Evolutionary conservation across 176 grass and related monocot species (phyloP), one percentile per base, ranked within the genome.

Genomic region (Melocanna baccifera): DNA sequence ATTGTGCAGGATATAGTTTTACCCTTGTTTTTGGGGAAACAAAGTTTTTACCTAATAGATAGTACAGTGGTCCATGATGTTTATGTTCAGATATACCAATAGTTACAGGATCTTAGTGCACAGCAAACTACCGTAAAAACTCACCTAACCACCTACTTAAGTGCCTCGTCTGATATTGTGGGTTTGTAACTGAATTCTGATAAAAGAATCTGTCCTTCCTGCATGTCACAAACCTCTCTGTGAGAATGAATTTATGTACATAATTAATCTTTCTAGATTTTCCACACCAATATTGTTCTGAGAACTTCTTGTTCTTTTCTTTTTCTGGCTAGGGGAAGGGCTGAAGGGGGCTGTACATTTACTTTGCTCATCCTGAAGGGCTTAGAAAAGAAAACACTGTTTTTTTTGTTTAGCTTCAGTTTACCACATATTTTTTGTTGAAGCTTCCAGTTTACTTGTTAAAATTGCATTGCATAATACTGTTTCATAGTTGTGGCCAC

Each of bases 1-100:
- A 69, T 34, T 85, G 30, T 85, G 22, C 29, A n/a, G 51, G 30
- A 43, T 81, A 71, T 20, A 48, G 28, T 26, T 58, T 47, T 74
- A 16, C 11, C 76, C 7, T 57, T 71, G 29, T 66, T 88, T 32
- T 4, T 13, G 37, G 12, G 23, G 40, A 62, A 69, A 68, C 20
- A 28, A 79, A 82, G 43, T n/a, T 4, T 23, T 70, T 42, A 2
- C 16, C 34, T 57, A 42, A 15, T 57, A 40, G 18, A 40, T 37
- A 41, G 4, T 55, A 32, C 11, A 59, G n/a, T 62, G 43, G 14
- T 66, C 15, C 4, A 50, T 79, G 42, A 66, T 80, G 77, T 36
- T 48, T 67, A 20, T 64, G 58, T 71, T 50, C 52, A 43, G 79
- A 81, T 70, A 42, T 58, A 45, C 15, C 6, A 45, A 26, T 29